Percentiles rank a stretch among this genome's conserved stretches.
Conservation (phyloP, 441 rosid genomes). For the Corymbia calophylla region DNA sequence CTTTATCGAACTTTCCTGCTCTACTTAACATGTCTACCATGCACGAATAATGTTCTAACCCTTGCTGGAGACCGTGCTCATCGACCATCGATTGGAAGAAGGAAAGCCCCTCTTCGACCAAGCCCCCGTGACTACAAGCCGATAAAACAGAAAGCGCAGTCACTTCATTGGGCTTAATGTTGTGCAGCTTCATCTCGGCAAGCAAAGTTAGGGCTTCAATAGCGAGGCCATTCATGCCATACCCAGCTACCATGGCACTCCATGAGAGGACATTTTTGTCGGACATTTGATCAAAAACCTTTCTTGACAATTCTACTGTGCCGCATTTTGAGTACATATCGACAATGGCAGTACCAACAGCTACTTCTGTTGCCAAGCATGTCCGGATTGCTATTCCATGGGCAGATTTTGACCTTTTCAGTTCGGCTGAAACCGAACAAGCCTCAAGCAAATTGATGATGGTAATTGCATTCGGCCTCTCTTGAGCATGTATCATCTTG, state of each 20-base stretch:
- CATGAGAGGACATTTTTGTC: slow-evolving; percentile 31
- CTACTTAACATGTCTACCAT: slow-evolving; percentile 49
- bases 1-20: slow-evolving; percentile 42
- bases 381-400: slow-evolving; percentile 46
- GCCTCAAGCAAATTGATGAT: slow-evolving; percentile 37
- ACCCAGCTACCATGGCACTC: slow-evolving; percentile 51
- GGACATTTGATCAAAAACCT: slow-evolving; percentile 28
- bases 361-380: slow-evolving; percentile 27
- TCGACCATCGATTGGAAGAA: slow-evolving; percentile 36
- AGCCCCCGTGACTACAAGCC: slow-evolving; percentile 56
- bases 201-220: slow-evolving; percentile 32
- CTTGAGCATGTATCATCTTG: slow-evolving; percentile 21
- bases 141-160: slow-evolving; percentile 46
- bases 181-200: slow-evolving; percentile 30
- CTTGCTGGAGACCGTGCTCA: slow-evolving; percentile 19
- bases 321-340: slow-evolving; percentile 57
- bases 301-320: slow-evolving; percentile 25
- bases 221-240: slow-evolving; percentile 48
- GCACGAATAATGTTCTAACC: slow-evolving; percentile 44
- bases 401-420: slow-evolving; percentile 36
- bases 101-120: slow-evolving; percentile 33
- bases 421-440: slow-evolving; percentile 34
- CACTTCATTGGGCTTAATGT: slow-evolving; percentile 30
- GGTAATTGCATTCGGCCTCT: slow-evolving; percentile 25
- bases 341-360: slow-evolving; percentile 37